Base-by-base conservation (phyloP, 768 basidiomycete genomes). In the Tricholoma bakamatsutake region DNA sequence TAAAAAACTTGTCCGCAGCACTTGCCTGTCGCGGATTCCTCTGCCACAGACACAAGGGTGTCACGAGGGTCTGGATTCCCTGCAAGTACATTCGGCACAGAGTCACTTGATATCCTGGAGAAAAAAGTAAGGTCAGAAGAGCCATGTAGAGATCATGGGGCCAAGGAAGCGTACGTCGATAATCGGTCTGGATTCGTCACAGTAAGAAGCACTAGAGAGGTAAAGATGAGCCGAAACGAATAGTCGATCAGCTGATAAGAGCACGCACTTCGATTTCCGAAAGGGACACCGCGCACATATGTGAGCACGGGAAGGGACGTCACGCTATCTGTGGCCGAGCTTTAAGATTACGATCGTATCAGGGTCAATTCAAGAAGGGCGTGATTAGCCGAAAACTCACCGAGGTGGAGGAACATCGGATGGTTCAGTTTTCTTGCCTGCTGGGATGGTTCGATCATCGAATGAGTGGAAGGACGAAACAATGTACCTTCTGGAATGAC, bases 251-350 rank as follows among this genome's bases (percentile, higher is more conserved):
- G 6, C 10, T 48, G 46, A 48, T 30, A 7, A 28, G 21, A 31
- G n/a, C 18, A 65, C 74, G 40, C 57, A 78, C 78, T 60, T 65
- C 77, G 74, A 67, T 80, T 74, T 54, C 75, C 72, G 18, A 71
- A 64, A 24, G 79, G 79, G 13, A 80, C 79, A 54, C 72, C 71
- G 35, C 77, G 69, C 35, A 80, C 69, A 67, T 75, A 71, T 56
- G 72, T 74, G 54, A 80, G 67, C 54, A 75, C 68, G 21, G 79
- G 79, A n/a, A 80, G 67, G 12, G 77, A 79, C 61, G 75, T 75
- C 33, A 80, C 79, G 53, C 79, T 80, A 46, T 72, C 71, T 30
- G 72, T 70, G 48, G 76, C 74, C 52, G 75, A 74, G 24, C 77
- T 77, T 57, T 49, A 54, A 34, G 21, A 24, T 24, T 24, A 24